Evolutionary conservation across 1,284 basidiomycete species (phyloP).

Genomic region (Cutaneotrichosporon sp.): DNA sequence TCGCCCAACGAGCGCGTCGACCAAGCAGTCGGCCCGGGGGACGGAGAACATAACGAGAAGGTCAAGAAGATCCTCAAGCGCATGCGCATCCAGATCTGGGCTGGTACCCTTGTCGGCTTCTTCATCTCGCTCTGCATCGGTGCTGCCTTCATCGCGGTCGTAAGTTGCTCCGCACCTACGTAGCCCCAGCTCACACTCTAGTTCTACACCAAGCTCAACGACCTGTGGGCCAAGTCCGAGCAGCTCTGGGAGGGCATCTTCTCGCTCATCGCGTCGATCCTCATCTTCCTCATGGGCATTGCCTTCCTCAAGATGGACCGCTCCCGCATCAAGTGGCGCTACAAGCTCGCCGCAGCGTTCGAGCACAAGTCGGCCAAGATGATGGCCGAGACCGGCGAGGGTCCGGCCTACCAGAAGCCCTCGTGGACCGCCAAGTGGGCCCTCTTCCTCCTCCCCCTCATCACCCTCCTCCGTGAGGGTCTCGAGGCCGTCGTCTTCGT

Average conservation of each 20-base stretch:
- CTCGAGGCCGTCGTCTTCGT: constrained; percentile 92
- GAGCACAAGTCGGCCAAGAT: constrained; percentile 40
- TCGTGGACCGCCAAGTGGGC: constrained; percentile 69
- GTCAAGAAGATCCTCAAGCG: constrained; percentile 45
- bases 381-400: constrained; percentile 17
- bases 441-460: constrained; percentile 80
- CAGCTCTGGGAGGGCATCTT: constrained; percentile 68
- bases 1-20: constrained; percentile 16
- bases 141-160: constrained; percentile 57
- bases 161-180: constrained; percentile 34
- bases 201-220: constrained; percentile 59
- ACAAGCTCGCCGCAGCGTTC: constrained; percentile 81
- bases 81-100: constrained; percentile 66
- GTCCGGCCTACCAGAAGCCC: constrained; percentile 31
- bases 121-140: constrained; percentile 71
- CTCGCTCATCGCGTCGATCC: constrained; percentile 71
- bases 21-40: constrained; percentile 11
- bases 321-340: constrained; percentile 84
- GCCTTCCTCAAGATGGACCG: constrained; percentile 66
- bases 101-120: constrained; percentile 74
- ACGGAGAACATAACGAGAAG: constrained; percentile 20
- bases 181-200: constrained; percentile 23
- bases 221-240: constrained; percentile 58
- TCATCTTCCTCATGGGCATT: constrained; percentile 80
- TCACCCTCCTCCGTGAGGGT: constrained; percentile 85